Evolutionary conservation across 495 filamentous ascomycete species (phyloP).

Genomic region (Tetracladium marchalianum): DNA sequence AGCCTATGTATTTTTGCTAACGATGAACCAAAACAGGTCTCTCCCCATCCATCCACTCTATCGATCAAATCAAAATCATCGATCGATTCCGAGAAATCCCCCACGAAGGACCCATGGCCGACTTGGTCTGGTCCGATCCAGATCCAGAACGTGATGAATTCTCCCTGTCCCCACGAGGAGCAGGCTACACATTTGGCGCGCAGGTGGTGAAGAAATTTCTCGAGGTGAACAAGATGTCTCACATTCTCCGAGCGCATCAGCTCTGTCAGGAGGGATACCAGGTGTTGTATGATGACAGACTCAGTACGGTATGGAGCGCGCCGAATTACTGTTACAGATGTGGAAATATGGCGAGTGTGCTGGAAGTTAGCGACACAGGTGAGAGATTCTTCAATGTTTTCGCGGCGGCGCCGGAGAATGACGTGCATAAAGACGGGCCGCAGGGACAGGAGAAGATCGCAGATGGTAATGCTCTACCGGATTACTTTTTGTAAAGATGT

Average conservation of each 20-base stretch:
- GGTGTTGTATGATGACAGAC: conserved; percentile 83
- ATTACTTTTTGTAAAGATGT: conserved; percentile 39
- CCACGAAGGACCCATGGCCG: conserved; percentile 98
- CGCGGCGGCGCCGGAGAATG: conserved; percentile 92
- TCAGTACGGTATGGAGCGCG: conserved; percentile 96
- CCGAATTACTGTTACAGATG: conserved; percentile 96
- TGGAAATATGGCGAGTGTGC: conserved; percentile 92
- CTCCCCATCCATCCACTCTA: conserved; percentile 91
- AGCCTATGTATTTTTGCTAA: background rate
- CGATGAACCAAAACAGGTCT: conserved; percentile 41
- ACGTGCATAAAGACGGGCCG: conserved; percentile 69
- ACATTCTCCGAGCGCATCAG: conserved; percentile 94
- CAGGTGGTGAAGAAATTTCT: conserved; percentile 97
- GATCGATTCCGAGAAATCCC: conserved; percentile 97
- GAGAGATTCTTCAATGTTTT: conserved; percentile 96
- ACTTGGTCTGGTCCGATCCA: conserved; percentile 95
- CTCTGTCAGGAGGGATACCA: conserved; percentile 96
- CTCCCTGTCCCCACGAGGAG: conserved; percentile 82
- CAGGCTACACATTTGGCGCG: conserved; percentile 93
- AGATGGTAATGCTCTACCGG: conserved; percentile 39
- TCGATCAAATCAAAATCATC: conserved; percentile 99
- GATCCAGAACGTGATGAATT: conserved; percentile 95
- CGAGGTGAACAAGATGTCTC: conserved; percentile 90
- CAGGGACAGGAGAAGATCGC: conserved; percentile 42
- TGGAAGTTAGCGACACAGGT: conserved; percentile 87